These are phyloP conservation scores for Oenanthe javanica DNA, from an alignment of 140 eudicot species.

Conservation along the genomic window DNA sequence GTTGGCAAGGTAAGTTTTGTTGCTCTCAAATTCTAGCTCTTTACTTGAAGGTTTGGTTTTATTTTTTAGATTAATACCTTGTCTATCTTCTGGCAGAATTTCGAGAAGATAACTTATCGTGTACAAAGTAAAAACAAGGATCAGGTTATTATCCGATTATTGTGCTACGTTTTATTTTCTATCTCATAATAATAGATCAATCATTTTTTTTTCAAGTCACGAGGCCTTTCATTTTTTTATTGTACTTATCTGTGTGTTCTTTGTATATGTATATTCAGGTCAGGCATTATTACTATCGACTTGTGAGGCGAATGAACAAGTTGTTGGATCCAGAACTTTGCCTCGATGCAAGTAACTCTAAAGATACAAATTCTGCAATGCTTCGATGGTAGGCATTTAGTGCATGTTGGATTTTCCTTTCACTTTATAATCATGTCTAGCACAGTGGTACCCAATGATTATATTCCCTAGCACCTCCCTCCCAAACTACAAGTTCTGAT, in stretches of 20 bases:
- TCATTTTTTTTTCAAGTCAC: not conserved
- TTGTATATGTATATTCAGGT: constrained; percentile 34
- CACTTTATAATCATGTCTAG: not conserved
- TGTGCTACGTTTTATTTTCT: not conserved
- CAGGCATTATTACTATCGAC: constrained; percentile 95
- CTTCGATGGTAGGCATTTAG: constrained; percentile 63
- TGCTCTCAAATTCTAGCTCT: constrained; percentile 11
- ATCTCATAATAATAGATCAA: not conserved
- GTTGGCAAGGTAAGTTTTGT: constrained; percentile 83
- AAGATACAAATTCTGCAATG: constrained; percentile 94
- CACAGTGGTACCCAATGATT: not conserved
- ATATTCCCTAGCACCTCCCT: not conserved
- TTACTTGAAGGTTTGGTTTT: not conserved
- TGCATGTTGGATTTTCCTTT: not conserved
- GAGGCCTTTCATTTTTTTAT: not conserved
- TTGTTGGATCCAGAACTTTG: constrained; percentile 75
- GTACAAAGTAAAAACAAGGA: constrained; percentile 95
- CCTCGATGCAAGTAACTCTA: constrained; percentile 88
- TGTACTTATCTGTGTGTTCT: not conserved
- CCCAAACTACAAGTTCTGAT: not conserved
- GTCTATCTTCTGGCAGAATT: constrained; percentile 48
- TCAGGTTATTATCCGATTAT: constrained; percentile 42
- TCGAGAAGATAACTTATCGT: constrained; percentile 82
- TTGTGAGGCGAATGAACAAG: constrained; percentile 92
- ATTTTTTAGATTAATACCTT: not conserved